These are phyloP conservation scores for Suillus plorans DNA, from an alignment of 768 basidiomycete species.

Conservation along the genomic window DNA sequence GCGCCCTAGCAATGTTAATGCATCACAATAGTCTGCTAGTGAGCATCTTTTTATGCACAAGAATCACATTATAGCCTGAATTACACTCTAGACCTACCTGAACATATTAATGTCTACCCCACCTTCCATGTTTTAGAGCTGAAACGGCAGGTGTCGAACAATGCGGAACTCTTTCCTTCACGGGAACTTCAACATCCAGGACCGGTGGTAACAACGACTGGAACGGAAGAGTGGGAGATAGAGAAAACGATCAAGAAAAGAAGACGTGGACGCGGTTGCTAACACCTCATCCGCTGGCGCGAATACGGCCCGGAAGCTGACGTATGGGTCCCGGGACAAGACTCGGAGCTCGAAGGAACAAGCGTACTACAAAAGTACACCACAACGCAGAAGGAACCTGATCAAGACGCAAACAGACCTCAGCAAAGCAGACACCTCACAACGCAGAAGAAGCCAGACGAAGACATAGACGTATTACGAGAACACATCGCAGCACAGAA, in stretches of 20 bases:
- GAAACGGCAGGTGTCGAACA: conserved; percentile 3
- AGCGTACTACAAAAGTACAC: too few species aligned
- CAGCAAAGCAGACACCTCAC: too few species aligned
- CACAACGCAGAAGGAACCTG: too few species aligned
- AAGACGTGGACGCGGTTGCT: background rate
- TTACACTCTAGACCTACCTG: background rate
- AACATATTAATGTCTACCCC: background rate
- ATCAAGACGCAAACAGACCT: too few species aligned
- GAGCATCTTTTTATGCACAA: too few species aligned
- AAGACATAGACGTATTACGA: too few species aligned
- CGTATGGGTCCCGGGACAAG: conserved; percentile 16
- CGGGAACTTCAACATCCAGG: conserved; percentile 3
- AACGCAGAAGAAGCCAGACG: too few species aligned
- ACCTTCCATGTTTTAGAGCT: conserved; percentile 5
- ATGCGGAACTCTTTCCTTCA: conserved; percentile 14
- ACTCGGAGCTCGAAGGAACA: too few species aligned
- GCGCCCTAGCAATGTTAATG: too few species aligned
- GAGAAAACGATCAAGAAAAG: background rate
- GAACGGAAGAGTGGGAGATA: conserved; percentile 15
- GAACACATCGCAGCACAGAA: too few species aligned
- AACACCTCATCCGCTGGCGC: conserved; percentile 26
- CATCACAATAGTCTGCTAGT: too few species aligned
- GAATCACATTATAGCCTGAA: background rate
- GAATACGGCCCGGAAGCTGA: conserved; percentile 31
- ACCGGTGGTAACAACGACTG: conserved; percentile 8